These are phyloP conservation scores for Sporothrix pseudoabietina DNA, from an alignment of 2,329 filamentous ascomycete species.

Conservation along the genomic window DNA sequence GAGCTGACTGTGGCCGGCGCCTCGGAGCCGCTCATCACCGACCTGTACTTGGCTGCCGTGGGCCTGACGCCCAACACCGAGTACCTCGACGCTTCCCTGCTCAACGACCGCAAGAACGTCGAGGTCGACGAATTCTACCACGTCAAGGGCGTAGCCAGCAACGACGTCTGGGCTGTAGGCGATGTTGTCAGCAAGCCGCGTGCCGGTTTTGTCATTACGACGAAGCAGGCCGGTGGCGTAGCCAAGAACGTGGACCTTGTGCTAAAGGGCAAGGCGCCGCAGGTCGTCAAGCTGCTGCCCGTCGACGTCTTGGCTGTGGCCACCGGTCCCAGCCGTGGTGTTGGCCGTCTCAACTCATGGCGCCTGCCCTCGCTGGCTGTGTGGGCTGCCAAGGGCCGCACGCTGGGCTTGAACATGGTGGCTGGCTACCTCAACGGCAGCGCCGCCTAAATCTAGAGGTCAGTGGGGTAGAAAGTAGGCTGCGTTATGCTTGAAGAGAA, in stretches of 20 bases:
- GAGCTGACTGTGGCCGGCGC: constrained; percentile 50
- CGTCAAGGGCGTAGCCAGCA: constrained; percentile 47
- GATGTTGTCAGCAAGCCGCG: constrained; percentile 56
- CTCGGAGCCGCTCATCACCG: constrained; percentile 53
- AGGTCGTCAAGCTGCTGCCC: constrained; percentile 50
- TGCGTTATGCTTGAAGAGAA: background rate
- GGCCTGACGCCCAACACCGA: constrained; percentile 59
- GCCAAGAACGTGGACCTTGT: constrained; percentile 56
- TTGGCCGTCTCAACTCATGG: constrained; percentile 49
- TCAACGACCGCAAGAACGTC: constrained; percentile 49
- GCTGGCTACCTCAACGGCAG: constrained; percentile 53
- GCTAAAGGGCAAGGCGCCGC: constrained; percentile 49
- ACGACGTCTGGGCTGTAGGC: constrained; percentile 55
- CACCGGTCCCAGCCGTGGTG: constrained; percentile 54
- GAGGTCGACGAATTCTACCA: constrained; percentile 57
- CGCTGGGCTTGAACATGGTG: constrained; percentile 50
- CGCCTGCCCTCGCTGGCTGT: constrained; percentile 55
- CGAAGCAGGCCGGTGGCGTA: constrained; percentile 58
- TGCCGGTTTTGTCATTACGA: constrained; percentile 47
- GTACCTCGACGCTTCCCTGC: constrained; percentile 51
- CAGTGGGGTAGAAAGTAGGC: constrained; percentile 17
- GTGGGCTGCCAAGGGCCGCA: constrained; percentile 56
- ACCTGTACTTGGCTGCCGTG: constrained; percentile 55
- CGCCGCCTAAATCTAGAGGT: constrained; percentile 39
- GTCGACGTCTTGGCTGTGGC: constrained; percentile 54